Base-by-base conservation (phyloP, 2,329 filamentous ascomycete species). In the Plectosphaerella sp. region DNA sequence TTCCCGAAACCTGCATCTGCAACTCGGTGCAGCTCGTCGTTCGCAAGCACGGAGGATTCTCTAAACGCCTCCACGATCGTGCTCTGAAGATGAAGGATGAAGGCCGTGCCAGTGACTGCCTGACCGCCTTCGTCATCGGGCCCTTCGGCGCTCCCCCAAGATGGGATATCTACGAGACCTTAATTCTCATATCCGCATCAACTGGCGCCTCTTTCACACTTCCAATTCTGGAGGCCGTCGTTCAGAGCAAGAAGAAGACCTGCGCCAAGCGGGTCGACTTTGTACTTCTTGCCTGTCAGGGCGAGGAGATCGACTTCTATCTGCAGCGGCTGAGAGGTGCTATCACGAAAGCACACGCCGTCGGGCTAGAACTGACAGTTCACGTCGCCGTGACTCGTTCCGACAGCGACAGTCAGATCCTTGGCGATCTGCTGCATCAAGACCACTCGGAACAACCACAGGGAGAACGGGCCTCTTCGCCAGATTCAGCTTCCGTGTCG, bases 201-300 rank as follows among this genome's bases (percentile, higher is more conserved):
- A 86, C 82, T 0, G 82, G 82, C 18, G 78, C 81, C 1, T 84
- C 81, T 5, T 85, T 82, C 51, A 82, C 78, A 1, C 64, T 85
- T 6, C 81, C 82, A 0, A 80, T 85, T 3, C 67, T 85, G 0
- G 81, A 85, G 58, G 76, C 73, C 54, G 68, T 82, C 2, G 70
- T 82, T 2, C 69, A 71, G 33, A 63, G 68, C 0, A 66, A 66
- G 10, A 57, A 53, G 2, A 66, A 66, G 3, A 72, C 71, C 11
- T 85, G 82, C 57, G 76, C 74, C 8, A 75, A 74, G 51, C 67
- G 78, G 22, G 68, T 84, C 9, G 75, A 82, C 20, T 76, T 84
- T 20, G 63, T 83, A 2, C 60, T 84, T 4, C 63, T 79, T 3
- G 77, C 80, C 2, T 73, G 68, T 45, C 76, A 77, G 49, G 71